These are phyloP conservation scores for Salicornia ramosissima DNA, from an alignment of 148 eudicot genomes.

Conservation along the genomic window DNA sequence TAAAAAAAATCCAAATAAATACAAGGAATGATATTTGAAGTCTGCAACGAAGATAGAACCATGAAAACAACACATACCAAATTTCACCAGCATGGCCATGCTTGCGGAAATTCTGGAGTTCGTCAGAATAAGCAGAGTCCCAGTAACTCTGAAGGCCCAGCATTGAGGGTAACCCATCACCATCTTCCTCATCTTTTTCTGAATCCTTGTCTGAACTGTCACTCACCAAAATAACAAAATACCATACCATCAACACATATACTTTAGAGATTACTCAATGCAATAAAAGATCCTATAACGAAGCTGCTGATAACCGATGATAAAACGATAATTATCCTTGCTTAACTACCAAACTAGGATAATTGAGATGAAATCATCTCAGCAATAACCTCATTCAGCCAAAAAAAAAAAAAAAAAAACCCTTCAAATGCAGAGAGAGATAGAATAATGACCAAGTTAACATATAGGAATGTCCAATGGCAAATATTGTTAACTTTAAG, in stretches of 20 bases:
- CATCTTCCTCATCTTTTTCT: constrained; percentile 78
- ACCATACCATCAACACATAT: background rate
- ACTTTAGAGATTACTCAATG: background rate
- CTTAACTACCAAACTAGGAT: background rate
- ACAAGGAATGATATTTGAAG: background rate
- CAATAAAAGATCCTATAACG: background rate
- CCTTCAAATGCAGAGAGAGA: too few species aligned
- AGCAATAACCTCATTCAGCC: too few species aligned
- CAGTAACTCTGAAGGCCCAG: constrained; percentile 98
- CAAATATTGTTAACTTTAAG: too few species aligned
- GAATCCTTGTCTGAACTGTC: constrained; percentile 95
- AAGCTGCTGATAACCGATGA: background rate
- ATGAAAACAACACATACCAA: constrained; percentile 50
- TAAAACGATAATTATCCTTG: background rate
- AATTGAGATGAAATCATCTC: background rate
- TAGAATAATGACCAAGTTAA: background rate
- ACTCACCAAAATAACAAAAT: constrained; percentile 1
- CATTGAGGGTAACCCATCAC: constrained; percentile 73
- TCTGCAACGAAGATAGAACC: background rate
- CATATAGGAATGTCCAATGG: background rate
- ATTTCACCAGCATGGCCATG: constrained; percentile 99
- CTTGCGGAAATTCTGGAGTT: constrained; percentile 81
- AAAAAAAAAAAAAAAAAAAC: too few species aligned
- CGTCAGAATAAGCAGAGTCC: constrained; percentile 83
- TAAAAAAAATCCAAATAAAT: background rate